Evolutionary conservation across 768 basidiomycete genomes (phyloP), one percentile per base, ranked within the genome.

Genomic region (Mycena capillaripes): DNA sequence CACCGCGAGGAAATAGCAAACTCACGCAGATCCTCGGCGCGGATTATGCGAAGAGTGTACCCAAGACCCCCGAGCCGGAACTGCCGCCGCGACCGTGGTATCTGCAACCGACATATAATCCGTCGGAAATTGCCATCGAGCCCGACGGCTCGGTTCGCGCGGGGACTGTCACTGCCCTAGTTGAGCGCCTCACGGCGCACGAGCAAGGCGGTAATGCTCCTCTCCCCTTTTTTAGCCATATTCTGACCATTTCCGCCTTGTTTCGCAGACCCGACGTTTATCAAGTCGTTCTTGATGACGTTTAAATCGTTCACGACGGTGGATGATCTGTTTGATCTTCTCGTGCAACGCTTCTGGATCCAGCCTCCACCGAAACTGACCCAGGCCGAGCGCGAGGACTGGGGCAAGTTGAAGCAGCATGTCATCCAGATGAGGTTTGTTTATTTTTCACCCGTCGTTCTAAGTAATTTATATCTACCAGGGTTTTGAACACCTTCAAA

Each of bases 231-330:
- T 73, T 40, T 71, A 56, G 27, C 40, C 32, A 27, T 70, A n/a
- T 67, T 58, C 58, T 36, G 14, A 38, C 23, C 38, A 3, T n/a
- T n/a, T n/a, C n/a, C 11, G 7, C 6, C 30, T 21, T 23, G 29
- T 66, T 62, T 69, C 76, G 44, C 60, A 93, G 94, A 98, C 81
- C 88, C 92, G 0, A 89, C 89, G 9, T 97, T 93, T 82, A 94
- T 88, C 80, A 92, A 93, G 79, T 92, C 97, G 0, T 99, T 99
- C 88, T 83, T 99, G 74, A 93, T 98, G 90, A 98, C 97, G 0
- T 98, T 95, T 86, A 95, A 97, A 78, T 97, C 96, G 0, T 98
- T 99, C 81, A 95, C 95, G 19, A 92, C 91, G 7, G 85, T 94
- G 53, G 89, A 94, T 66, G 92, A 96, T 57, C 84, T 99, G 11